These are phyloP conservation scores for Verruconis gallopava DNA, from an alignment of 2,329 filamentous ascomycete species.

Conservation along the genomic window DNA sequence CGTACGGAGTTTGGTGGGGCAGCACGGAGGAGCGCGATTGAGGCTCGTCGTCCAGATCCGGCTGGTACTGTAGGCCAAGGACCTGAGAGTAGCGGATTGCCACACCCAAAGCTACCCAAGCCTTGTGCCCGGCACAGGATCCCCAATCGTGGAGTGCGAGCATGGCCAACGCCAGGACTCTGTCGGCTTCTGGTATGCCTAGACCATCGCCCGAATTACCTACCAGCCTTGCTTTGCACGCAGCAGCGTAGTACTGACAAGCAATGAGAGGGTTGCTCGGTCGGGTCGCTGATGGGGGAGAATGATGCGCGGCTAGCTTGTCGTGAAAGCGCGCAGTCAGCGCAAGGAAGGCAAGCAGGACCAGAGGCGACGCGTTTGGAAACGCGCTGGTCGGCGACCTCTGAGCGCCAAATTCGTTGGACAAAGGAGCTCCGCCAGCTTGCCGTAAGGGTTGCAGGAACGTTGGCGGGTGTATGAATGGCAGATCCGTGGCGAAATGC, in stretches of 20 bases:
- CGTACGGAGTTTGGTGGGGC: not conserved
- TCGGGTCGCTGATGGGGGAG: conserved; percentile 35
- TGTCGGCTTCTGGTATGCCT: conserved; percentile 44
- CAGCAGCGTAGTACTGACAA: conserved; percentile 52
- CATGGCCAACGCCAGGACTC: conserved; percentile 57
- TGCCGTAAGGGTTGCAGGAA: conserved; percentile 38
- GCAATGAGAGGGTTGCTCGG: conserved; percentile 41
- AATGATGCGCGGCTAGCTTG: conserved; percentile 41
- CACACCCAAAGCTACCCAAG: conserved; percentile 53
- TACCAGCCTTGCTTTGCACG: conserved; percentile 41
- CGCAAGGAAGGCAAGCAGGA: conserved; percentile 54
- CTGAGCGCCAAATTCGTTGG: conserved; percentile 18
- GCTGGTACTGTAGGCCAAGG: conserved; percentile 47
- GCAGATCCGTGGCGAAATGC: conserved; percentile 59
- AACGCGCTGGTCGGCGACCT: conserved; percentile 17
- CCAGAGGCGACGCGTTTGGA: conserved; percentile 40
- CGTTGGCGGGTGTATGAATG: conserved; percentile 55
- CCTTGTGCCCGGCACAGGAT: conserved; percentile 46
- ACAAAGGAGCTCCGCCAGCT: conserved; percentile 18
- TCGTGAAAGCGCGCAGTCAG: conserved; percentile 57
- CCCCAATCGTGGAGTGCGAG: conserved; percentile 61
- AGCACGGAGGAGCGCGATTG: conserved; percentile 7
- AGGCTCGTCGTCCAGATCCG: conserved; percentile 26
- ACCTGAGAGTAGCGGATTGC: conserved; percentile 48
- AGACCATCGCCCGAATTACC: conserved; percentile 34